Evolutionary conservation across 1,139 yeast genomes (phyloP).

Genomic region (Pichia sp.): DNA sequence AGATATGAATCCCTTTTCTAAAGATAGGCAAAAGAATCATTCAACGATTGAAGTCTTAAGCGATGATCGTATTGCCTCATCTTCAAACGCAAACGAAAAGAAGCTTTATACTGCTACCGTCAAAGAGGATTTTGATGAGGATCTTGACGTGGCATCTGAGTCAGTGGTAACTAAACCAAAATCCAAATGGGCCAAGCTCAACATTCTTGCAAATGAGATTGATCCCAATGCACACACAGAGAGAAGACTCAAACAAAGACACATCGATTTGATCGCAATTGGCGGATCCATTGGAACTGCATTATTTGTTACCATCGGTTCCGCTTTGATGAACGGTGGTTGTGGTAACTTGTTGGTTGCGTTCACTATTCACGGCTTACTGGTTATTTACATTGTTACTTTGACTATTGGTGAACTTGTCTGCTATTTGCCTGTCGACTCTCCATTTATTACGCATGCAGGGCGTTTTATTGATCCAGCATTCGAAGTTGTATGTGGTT

Average conservation of each 20-base stretch:
- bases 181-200: no score
- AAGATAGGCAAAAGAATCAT: no score
- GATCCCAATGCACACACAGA: slow-evolving; percentile 8
- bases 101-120: no score
- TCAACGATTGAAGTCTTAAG: neutral
- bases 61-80: neutral
- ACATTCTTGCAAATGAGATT: no score
- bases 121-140: no score
- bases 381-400: slow-evolving; percentile 29
- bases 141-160: no score
- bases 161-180: no score
- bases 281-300: slow-evolving; percentile 86
- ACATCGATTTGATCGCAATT: slow-evolving; percentile 65
- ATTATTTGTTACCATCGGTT: slow-evolving; percentile 63
- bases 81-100: no score
- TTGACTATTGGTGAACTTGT: slow-evolving; percentile 46
- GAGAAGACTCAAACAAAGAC: slow-evolving; percentile 37
- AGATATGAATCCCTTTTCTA: no score
- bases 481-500: slow-evolving; percentile 39
- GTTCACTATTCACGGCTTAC: slow-evolving; percentile 43
- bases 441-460: slow-evolving; percentile 45
- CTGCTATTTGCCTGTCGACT: slow-evolving; percentile 39
- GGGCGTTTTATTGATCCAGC: slow-evolving; percentile 48
- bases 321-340: slow-evolving; percentile 61
- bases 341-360: slow-evolving; percentile 68